phyloP scores from a whole-genome alignment of 805 yeast species.

The Yamadazyma ubonensis region DNA sequence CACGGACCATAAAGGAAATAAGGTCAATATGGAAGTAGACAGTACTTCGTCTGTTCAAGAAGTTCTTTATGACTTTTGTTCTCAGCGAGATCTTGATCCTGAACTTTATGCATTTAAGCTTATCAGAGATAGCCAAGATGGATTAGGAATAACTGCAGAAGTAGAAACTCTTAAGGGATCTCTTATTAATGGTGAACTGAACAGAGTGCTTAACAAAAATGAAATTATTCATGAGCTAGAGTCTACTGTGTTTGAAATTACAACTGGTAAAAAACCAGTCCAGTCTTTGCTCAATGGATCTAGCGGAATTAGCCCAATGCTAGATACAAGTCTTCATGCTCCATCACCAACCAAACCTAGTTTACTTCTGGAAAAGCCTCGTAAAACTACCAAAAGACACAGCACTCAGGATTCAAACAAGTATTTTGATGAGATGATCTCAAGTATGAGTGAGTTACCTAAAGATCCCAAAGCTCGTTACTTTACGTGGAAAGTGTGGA shows the following conservation, averaged over 20 bases:
- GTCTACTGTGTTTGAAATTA: constrained; percentile 9
- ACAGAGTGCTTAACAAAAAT: constrained; percentile 7
- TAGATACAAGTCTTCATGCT: constrained; percentile 10
- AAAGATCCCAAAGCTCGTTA: constrained; percentile 54
- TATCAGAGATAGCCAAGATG: constrained; percentile 3
- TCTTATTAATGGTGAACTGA: neutral
- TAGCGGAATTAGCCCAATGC: constrained; percentile 5
- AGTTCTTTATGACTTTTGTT: constrained; percentile 28
- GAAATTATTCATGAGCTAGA: constrained; percentile 13
- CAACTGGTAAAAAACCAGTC: constrained; percentile 9
- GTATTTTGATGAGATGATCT: constrained; percentile 31
- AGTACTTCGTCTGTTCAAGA: constrained; percentile 21
- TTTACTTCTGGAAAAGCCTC: too few species aligned
- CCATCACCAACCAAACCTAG: too few species aligned
- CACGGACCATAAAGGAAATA: constrained; percentile 9
- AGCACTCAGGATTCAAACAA: constrained; percentile 17
- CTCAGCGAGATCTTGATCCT: constrained; percentile 26
- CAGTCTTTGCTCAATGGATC: constrained; percentile 9
- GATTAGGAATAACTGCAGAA: neutral
- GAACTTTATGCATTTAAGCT: constrained; percentile 26
- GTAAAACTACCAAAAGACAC: neutral
- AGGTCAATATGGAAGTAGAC: constrained; percentile 7
- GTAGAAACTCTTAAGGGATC: constrained; percentile 5
- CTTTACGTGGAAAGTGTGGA: constrained; percentile 82
- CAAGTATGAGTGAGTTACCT: constrained; percentile 30